Evolutionary conservation across 75 land plant species (phyloP).

Genomic region (Cryptomeria japonica): DNA sequence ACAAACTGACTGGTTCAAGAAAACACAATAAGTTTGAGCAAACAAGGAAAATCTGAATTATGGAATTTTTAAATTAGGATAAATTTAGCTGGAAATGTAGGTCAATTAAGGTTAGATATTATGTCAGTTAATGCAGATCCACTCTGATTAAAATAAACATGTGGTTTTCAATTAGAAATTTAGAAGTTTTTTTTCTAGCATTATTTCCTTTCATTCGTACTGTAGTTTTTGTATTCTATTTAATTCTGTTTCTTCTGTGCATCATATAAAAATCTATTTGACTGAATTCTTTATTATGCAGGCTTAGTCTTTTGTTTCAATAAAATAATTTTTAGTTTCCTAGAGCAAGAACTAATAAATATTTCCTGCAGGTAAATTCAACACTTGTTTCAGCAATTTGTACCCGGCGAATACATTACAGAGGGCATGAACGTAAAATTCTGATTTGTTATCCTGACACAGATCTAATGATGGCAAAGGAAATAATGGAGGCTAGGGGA

Average conservation of each 20-base stretch:
- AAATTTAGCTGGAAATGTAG: not conserved
- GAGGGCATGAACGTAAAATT: slow-evolving; percentile 64
- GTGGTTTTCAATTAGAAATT: not conserved
- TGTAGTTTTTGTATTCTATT: not conserved
- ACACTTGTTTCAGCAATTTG: slow-evolving; percentile 72
- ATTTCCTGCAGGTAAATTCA: slow-evolving; percentile 34
- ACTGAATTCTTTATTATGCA: not conserved
- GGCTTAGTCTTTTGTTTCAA: not conserved
- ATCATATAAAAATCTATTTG: not conserved
- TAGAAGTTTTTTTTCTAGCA: not conserved
- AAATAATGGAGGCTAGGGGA: slow-evolving; percentile 79
- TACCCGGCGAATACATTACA: slow-evolving; percentile 59
- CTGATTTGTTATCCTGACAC: slow-evolving; percentile 90
- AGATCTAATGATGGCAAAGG: slow-evolving; percentile 70
- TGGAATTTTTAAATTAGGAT: not conserved
- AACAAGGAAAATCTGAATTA: not conserved
- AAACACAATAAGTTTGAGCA: not conserved
- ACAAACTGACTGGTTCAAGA: not conserved
- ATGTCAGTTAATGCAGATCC: not conserved
- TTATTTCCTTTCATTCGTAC: not conserved
- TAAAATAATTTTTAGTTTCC: not conserved
- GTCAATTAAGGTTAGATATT: not conserved
- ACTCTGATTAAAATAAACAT: not conserved
- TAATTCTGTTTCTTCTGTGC: not conserved
- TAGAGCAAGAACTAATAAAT: not conserved